A percentile compares a stretch with the other conserved stretches of the same genome.
These are phyloP conservation scores for Diplodia sapinea DNA, from an alignment of 2,329 filamentous ascomycete genomes.

Conservation along the genomic window DNA sequence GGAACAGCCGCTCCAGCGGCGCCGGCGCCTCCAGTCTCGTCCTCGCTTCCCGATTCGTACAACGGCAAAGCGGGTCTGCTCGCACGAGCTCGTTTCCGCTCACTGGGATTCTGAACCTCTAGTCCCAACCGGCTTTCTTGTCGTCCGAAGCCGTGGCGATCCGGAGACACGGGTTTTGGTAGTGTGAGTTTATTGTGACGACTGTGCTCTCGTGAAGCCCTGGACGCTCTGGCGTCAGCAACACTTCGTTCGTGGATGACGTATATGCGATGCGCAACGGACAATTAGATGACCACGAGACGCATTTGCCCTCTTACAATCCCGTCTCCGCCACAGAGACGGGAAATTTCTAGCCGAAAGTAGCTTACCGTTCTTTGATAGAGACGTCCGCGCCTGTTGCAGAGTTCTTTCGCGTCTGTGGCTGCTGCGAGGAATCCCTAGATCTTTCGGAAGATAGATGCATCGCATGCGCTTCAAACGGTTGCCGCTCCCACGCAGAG, in stretches of 20 bases:
- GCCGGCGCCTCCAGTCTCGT: background rate
- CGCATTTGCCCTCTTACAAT: background rate
- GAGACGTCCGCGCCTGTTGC: background rate
- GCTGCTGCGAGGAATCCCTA: background rate
- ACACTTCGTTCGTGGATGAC: background rate
- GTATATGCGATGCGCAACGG: conserved; percentile 1
- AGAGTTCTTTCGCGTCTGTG: background rate
- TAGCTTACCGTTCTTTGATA: conserved; percentile 27
- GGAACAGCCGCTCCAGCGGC: background rate
- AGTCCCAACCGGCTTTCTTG: background rate
- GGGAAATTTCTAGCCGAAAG: background rate
- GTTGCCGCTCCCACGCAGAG: conserved; percentile 6
- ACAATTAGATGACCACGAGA: conserved; percentile 14
- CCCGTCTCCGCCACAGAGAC: background rate
- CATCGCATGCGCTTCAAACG: conserved; percentile 32
- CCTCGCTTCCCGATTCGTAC: conserved; percentile 27
- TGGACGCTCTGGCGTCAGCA: conserved; percentile 14
- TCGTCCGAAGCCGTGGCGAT: background rate
- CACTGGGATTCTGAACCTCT: background rate
- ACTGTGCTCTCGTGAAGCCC: background rate
- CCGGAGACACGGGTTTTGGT: conserved; percentile 14
- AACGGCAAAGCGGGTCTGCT: conserved; percentile 13
- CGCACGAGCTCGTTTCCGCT: conserved; percentile 1
- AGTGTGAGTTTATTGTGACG: conserved; percentile 23
- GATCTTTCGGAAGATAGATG: conserved; percentile 35